phyloP scores from a whole-genome alignment of 2,329 filamentous ascomycete genomes.

The Ophiostoma novo-ulmi region DNA sequence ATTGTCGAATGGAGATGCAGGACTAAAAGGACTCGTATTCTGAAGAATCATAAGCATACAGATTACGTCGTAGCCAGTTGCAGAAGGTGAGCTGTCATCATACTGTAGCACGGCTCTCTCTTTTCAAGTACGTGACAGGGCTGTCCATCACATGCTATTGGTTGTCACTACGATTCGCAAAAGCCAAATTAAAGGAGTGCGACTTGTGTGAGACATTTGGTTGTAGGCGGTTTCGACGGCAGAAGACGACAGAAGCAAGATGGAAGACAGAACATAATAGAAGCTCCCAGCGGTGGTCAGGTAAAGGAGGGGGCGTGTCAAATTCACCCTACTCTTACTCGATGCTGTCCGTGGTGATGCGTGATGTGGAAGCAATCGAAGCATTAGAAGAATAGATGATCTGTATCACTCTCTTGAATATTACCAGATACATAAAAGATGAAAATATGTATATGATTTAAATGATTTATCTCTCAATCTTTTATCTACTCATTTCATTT shows the following conservation, averaged over 20 bases:
- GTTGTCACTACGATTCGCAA: background rate
- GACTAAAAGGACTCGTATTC: background rate
- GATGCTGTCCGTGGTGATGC: background rate
- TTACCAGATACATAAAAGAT: no score
- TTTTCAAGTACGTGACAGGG: background rate
- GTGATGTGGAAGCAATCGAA: background rate
- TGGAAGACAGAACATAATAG: background rate
- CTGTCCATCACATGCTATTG: background rate
- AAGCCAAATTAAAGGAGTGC: background rate
- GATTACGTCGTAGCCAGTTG: background rate
- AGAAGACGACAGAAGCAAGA: background rate
- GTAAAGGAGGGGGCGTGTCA: constrained; percentile 6
- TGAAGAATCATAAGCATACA: background rate
- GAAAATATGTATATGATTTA: background rate
- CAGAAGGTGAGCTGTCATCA: background rate
- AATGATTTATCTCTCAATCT: background rate
- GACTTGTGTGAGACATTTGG: background rate
- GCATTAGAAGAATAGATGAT: background rate
- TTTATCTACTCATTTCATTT: background rate
- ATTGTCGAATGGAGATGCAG: background rate
- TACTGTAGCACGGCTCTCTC: background rate
- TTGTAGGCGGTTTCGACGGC: background rate
- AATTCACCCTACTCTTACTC: background rate
- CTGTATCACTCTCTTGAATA: background rate
- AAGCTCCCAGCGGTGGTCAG: background rate